phyloP scores from a whole-genome alignment of 345 rosid species.

The Raphanus sativus region DNA sequence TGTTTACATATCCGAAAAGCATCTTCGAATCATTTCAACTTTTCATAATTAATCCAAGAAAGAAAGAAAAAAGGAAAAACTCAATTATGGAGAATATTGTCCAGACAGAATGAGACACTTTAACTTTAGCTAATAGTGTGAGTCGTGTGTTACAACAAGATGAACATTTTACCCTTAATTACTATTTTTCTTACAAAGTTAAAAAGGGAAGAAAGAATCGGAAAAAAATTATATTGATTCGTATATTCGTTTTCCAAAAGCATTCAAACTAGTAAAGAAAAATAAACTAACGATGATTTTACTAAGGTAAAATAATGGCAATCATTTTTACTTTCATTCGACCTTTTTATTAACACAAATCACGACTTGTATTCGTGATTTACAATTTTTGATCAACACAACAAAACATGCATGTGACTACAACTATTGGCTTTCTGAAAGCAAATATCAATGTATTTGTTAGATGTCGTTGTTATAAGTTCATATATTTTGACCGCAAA shows the following conservation, averaged over 20 bases:
- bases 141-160: constrained; percentile 1
- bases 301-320: not conserved
- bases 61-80: not conserved
- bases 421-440: not conserved
- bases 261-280: not conserved
- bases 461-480: not conserved
- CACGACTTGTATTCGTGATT: not conserved
- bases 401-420: constrained; percentile 3
- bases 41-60: constrained; percentile 29
- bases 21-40: constrained; percentile 38
- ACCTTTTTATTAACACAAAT: not conserved
- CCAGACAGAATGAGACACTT: constrained; percentile 35
- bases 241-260: not conserved
- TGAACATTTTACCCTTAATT: not conserved
- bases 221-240: not conserved
- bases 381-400: not conserved
- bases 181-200: not conserved
- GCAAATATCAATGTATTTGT: constrained; percentile 1
- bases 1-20: constrained; percentile 23
- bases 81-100: constrained; percentile 37
- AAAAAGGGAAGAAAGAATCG: not conserved
- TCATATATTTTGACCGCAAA: not conserved
- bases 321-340: not conserved
- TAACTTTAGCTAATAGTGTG: constrained; percentile 16
- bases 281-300: not conserved